phyloP scores from a whole-genome alignment of 1,284 basidiomycete genomes.

The Melampsora larici-populina region DNA sequence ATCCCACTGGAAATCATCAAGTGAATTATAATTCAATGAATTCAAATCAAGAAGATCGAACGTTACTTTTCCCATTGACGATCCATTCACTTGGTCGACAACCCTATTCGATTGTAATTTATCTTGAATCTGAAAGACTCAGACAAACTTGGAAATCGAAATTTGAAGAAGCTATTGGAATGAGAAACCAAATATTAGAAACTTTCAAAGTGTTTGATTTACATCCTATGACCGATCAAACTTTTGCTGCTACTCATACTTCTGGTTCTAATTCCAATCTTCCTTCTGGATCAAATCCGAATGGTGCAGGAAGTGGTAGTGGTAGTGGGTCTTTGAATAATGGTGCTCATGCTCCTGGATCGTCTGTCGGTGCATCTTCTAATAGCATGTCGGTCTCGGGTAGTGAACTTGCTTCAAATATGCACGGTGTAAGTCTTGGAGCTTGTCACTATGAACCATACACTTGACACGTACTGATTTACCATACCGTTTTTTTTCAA shows the following conservation, averaged over 20 bases:
- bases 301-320: background rate
- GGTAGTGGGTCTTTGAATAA: background rate
- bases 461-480: background rate
- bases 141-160: slow-evolving; percentile 84
- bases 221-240: slow-evolving; percentile 52
- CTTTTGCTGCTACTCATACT: slow-evolving; percentile 49
- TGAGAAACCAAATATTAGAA: slow-evolving; percentile 82
- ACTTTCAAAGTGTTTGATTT: slow-evolving; percentile 68
- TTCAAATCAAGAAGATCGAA: slow-evolving; percentile 1
- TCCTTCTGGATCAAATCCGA: background rate
- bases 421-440: slow-evolving; percentile 27
- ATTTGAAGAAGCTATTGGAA: slow-evolving; percentile 78
- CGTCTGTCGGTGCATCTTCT: background rate
- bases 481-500: background rate
- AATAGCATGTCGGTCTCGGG: background rate
- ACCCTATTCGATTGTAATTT: slow-evolving; percentile 60
- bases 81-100: slow-evolving; percentile 33
- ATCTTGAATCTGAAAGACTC: slow-evolving; percentile 70
- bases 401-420: slow-evolving; percentile 18
- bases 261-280: background rate
- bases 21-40: background rate
- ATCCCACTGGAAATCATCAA: background rate
- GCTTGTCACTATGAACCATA: background rate
- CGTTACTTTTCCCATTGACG: slow-evolving; percentile 18
- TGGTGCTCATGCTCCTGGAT: background rate